Percentiles rank a stretch among this genome's conserved stretches.
These are phyloP conservation scores for Lachancea nothofagi DNA, from an alignment of 805 yeast species.

Conservation along the genomic window DNA sequence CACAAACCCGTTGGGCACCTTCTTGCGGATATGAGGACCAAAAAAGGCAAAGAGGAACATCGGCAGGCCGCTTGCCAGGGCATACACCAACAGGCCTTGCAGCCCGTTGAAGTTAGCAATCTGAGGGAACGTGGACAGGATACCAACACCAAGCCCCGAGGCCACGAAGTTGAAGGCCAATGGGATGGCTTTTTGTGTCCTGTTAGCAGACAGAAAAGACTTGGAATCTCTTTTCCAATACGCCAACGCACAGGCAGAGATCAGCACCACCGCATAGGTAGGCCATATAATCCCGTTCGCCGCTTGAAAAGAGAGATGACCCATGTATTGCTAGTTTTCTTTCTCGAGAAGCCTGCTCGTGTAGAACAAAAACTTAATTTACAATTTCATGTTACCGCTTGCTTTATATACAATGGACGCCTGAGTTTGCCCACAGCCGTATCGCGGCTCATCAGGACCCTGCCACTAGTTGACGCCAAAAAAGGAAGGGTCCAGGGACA, in stretches of 20 bases:
- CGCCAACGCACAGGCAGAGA: constrained; percentile 55
- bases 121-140: constrained; percentile 77
- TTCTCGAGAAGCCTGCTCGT: background rate
- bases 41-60: constrained; percentile 74
- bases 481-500: too few relatives aligned
- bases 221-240: constrained; percentile 46
- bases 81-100: constrained; percentile 80
- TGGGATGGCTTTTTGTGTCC: constrained; percentile 75
- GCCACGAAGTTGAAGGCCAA: constrained; percentile 86
- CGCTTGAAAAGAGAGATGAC: constrained; percentile 45
- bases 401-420: too few relatives aligned
- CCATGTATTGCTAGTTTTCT: constrained; percentile 24
- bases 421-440: too few relatives aligned
- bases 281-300: constrained; percentile 61
- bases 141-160: constrained; percentile 90
- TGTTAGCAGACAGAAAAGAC: constrained; percentile 69
- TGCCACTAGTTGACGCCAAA: too few relatives aligned
- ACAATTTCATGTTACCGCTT: too few relatives aligned
- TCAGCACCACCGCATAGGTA: constrained; percentile 50
- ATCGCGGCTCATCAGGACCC: too few relatives aligned
- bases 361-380: too few relatives aligned
- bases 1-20: constrained; percentile 86
- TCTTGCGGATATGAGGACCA: constrained; percentile 73
- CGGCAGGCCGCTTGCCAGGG: constrained; percentile 75
- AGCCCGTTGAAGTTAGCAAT: constrained; percentile 82